phyloP scores from a whole-genome alignment of 768 basidiomycete genomes.

The Astraeus odoratus region DNA sequence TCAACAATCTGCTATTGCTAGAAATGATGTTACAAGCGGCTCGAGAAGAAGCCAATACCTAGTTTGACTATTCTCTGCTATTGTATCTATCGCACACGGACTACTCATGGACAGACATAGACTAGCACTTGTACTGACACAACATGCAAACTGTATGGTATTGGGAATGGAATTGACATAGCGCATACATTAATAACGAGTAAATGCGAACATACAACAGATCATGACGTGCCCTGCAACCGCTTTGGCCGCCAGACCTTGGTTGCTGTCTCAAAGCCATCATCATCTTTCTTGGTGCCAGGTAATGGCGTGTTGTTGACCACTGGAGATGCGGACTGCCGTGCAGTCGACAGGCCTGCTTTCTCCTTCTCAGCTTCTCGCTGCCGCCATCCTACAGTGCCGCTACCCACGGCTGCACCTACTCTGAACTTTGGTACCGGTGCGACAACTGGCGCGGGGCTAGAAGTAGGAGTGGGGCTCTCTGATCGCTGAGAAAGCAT shows the following conservation, averaged over 20 bases:
- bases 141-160: slow-evolving; percentile 13
- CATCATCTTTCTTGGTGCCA: slow-evolving; percentile 48
- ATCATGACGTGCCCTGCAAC: slow-evolving; percentile 8
- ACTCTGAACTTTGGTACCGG: neutral
- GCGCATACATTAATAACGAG: slow-evolving; percentile 5
- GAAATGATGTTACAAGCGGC: slow-evolving; percentile 43
- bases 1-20: slow-evolving; percentile 4
- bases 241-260: slow-evolving; percentile 19
- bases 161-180: slow-evolving; percentile 6
- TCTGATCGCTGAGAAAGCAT: neutral
- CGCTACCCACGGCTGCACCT: slow-evolving; percentile 2
- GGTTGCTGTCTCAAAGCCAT: slow-evolving; percentile 64
- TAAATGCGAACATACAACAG: neutral
- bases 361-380: slow-evolving; percentile 45
- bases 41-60: slow-evolving; percentile 32
- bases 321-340: slow-evolving; percentile 17
- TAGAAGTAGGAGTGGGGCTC: neutral
- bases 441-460: neutral
- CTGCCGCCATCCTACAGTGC: slow-evolving; percentile 53
- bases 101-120: slow-evolving; percentile 7
- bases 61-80: slow-evolving; percentile 3
- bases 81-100: slow-evolving; percentile 5
- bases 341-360: slow-evolving; percentile 33
- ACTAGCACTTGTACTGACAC: slow-evolving; percentile 11
- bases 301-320: slow-evolving; percentile 18